A percentile compares a stretch with the other conserved stretches of the same genome.
Conservation (phyloP, 2,329 filamentous ascomycete genomes). For the Clonostachys rosea region DNA sequence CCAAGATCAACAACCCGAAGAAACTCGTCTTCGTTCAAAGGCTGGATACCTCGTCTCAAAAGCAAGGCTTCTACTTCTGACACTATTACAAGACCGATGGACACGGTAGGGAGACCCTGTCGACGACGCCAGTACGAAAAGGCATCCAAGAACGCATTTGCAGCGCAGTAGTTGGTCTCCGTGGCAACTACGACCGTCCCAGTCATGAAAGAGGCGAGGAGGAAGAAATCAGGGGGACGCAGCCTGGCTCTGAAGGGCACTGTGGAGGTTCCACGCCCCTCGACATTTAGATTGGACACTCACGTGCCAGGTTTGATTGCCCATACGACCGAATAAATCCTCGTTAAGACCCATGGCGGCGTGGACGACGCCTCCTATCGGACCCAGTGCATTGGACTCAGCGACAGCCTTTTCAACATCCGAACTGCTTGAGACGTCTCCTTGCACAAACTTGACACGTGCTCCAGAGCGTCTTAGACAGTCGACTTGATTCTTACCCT, state of each 20-base stretch:
- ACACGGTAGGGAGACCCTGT: background rate
- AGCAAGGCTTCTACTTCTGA: constrained; percentile 17
- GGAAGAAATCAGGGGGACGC: constrained; percentile 27
- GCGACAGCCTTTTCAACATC: constrained; percentile 21
- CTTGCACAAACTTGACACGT: constrained; percentile 14
- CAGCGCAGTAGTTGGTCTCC: constrained; percentile 33
- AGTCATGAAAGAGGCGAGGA: constrained; percentile 25
- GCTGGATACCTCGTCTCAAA: constrained; percentile 23
- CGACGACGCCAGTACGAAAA: constrained; percentile 6
- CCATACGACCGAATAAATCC: background rate
- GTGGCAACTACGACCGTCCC: constrained; percentile 22
- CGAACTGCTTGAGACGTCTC: background rate
- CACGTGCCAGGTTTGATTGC: constrained; percentile 8
- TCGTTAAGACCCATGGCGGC: background rate
- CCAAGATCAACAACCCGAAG: constrained; percentile 17
- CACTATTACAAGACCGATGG: background rate
- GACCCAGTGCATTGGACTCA: constrained; percentile 5
- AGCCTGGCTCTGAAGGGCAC: background rate
- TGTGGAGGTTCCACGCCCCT: constrained; percentile 19
- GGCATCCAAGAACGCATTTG: constrained; percentile 21
- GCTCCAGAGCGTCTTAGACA: constrained; percentile 14
- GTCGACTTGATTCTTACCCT: constrained; percentile 14
- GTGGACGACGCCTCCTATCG: constrained; percentile 8
- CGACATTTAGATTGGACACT: constrained; percentile 21
- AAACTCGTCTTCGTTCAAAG: constrained; percentile 21